Percentiles rank a stretch among this genome's conserved stretches.
Conservation (phyloP, 164 flowering plant genomes). For the Liquidambar formosana region DNA sequence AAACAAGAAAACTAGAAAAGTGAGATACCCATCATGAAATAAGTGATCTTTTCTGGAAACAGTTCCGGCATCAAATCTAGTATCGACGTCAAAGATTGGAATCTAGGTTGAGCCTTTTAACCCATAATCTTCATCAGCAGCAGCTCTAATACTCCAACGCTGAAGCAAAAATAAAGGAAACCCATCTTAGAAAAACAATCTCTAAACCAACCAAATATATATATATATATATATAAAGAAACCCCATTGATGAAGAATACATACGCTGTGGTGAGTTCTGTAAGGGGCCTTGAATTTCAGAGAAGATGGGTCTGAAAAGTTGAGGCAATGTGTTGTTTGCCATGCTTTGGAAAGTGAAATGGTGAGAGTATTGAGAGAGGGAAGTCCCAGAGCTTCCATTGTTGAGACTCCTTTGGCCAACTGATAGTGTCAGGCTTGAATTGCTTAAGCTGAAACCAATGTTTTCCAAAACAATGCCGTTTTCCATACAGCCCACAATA, state of each 20-base stretch:
- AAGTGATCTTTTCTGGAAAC: conserved; percentile 66
- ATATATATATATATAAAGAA: too few species aligned
- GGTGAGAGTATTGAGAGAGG: too few species aligned
- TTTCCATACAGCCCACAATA: too few species aligned
- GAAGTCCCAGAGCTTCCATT: too few species aligned
- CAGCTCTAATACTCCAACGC: conserved; percentile 32
- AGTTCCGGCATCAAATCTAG: conserved; percentile 58
- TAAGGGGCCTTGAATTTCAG: too few species aligned
- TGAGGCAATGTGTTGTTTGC: too few species aligned
- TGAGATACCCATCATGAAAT: conserved; percentile 83
- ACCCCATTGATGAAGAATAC: neutral
- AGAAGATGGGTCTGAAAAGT: too few species aligned
- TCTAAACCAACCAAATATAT: too few species aligned
- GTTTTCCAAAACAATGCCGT: neutral
- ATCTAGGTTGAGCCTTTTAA: conserved; percentile 85
- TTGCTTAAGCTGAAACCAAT: neutral
- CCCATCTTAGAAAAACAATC: conserved; percentile 11
- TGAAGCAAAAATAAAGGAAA: conserved; percentile 23
- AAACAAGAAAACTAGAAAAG: conserved; percentile 11
- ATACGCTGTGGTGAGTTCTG: conserved; percentile 13
- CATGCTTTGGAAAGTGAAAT: too few species aligned
- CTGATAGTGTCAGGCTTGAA: too few species aligned
- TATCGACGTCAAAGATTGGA: conserved; percentile 86
- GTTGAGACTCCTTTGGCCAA: too few species aligned
- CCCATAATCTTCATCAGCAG: conserved; percentile 60